Conservation (phyloP, 2,329 filamentous ascomycete genomes). For the Exophiala aquamarina region DNA sequence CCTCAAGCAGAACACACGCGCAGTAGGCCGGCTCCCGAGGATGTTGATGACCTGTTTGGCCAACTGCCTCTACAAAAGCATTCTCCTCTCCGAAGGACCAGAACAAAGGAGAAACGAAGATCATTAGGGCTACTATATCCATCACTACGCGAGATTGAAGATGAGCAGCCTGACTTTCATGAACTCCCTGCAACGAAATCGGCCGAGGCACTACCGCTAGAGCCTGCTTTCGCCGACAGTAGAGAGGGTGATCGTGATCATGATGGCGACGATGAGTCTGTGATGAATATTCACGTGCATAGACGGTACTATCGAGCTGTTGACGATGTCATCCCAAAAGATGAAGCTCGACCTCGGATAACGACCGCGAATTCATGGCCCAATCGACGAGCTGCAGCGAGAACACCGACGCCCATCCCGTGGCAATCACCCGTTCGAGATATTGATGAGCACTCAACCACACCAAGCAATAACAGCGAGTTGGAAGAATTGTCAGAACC, state of each 20-base stretch:
- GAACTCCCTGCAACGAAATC: neutral
- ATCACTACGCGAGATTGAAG: neutral
- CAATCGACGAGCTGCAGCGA: neutral
- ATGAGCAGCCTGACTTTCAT: neutral
- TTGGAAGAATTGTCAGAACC: conserved; percentile 2
- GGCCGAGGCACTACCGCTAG: neutral
- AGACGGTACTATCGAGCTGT: conserved; percentile 1
- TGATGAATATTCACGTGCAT: neutral
- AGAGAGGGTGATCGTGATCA: neutral
- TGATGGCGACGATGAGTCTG: neutral
- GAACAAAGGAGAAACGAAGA: neutral
- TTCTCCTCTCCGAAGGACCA: neutral
- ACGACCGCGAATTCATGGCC: neutral
- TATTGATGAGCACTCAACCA: neutral
- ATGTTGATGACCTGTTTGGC: conserved; percentile 2
- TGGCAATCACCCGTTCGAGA: neutral
- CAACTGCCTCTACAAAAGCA: conserved; percentile 8
- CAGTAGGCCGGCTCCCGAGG: neutral
- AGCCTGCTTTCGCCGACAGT: neutral
- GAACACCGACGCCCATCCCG: neutral
- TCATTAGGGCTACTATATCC: neutral
- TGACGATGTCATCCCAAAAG: neutral
- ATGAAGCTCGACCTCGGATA: neutral
- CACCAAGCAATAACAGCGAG: neutral
- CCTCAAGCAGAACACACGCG: too few species aligned